Percentiles rank a stretch among this genome's conserved stretches.
Evolutionary conservation across 1,139 yeast genomes (phyloP).

Genomic region (Pichia sp.): DNA sequence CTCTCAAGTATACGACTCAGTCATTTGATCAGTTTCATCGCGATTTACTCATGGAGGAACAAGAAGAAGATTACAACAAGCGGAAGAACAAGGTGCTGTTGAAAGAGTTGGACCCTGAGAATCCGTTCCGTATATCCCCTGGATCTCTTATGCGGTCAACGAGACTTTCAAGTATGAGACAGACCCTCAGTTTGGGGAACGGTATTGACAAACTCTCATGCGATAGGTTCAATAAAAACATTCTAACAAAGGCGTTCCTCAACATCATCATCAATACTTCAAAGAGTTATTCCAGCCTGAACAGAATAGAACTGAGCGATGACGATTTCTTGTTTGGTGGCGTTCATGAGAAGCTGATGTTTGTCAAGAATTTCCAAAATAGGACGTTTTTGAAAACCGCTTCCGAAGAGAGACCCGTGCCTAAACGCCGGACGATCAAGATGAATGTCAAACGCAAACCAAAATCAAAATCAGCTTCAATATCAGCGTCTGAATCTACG

Average conservation of each 20-base stretch:
- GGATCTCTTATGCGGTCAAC: constrained; percentile 65
- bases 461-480: too few relatives aligned
- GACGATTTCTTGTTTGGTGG: constrained; percentile 19
- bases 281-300: constrained; percentile 17
- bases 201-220: constrained; percentile 23
- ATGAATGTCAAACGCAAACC: constrained; percentile 22
- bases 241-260: constrained; percentile 28
- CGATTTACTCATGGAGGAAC: constrained; percentile 27
- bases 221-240: constrained; percentile 25
- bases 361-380: constrained; percentile 43
- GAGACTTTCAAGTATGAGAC: constrained; percentile 68
- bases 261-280: constrained; percentile 21
- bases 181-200: constrained; percentile 57
- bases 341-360: constrained; percentile 30
- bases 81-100: constrained; percentile 30
- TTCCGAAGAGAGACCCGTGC: constrained; percentile 31
- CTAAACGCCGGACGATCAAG: constrained; percentile 44
- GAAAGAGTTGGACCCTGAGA: constrained; percentile 47
- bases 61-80: constrained; percentile 18
- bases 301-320: constrained; percentile 21
- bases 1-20: constrained; percentile 61
- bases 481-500: too few relatives aligned
- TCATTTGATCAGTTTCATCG: constrained; percentile 33
- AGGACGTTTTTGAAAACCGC: constrained; percentile 32
- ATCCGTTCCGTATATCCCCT: constrained; percentile 51